phyloP scores from a whole-genome alignment of 352 stramenopile genomes.

The Elongisporangium prolatum region DNA sequence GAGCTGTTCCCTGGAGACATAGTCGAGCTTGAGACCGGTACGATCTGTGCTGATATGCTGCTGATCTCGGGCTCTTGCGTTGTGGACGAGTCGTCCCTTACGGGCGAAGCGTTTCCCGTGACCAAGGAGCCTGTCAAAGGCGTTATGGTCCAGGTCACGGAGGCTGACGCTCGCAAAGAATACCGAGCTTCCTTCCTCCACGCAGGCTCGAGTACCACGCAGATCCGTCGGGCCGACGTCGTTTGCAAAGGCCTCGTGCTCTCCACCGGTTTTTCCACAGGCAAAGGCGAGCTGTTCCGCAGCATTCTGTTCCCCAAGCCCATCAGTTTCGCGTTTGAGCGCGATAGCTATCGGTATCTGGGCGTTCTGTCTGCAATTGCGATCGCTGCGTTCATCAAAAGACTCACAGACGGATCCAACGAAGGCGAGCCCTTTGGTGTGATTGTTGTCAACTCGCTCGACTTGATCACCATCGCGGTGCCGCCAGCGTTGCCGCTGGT shows the following conservation, averaged over 20 bases:
- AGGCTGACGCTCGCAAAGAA: conserved; percentile 13
- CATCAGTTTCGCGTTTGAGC: conserved; percentile 32
- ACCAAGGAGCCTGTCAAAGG: conserved; percentile 22
- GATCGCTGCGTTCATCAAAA: conserved; percentile 26
- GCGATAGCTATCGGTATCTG: conserved; percentile 43
- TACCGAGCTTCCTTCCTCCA: conserved; percentile 27
- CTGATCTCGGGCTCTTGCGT: conserved; percentile 39
- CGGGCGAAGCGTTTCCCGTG: conserved; percentile 33
- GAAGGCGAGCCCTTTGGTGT: conserved; percentile 13
- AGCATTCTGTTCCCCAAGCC: conserved; percentile 33
- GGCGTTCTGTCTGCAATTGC: conserved; percentile 23
- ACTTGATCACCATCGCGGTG: conserved; percentile 49
- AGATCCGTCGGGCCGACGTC: conserved; percentile 14
- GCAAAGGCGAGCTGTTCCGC: conserved; percentile 37
- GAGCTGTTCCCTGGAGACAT: conserved; percentile 54
- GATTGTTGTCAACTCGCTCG: conserved; percentile 27
- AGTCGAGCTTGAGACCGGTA: conserved; percentile 23
- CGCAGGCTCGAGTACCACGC: conserved; percentile 25
- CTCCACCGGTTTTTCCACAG: conserved; percentile 40
- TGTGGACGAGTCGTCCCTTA: conserved; percentile 45
- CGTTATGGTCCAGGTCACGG: conserved; percentile 16
- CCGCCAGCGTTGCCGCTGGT: conserved; percentile 43
- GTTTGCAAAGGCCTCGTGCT: conserved; percentile 28
- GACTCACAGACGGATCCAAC: conserved; percentile 14
- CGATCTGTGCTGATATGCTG: conserved; percentile 41